These are phyloP conservation scores for Populus pruinosa DNA, from an alignment of 345 rosid genomes.

Conservation along the genomic window DNA sequence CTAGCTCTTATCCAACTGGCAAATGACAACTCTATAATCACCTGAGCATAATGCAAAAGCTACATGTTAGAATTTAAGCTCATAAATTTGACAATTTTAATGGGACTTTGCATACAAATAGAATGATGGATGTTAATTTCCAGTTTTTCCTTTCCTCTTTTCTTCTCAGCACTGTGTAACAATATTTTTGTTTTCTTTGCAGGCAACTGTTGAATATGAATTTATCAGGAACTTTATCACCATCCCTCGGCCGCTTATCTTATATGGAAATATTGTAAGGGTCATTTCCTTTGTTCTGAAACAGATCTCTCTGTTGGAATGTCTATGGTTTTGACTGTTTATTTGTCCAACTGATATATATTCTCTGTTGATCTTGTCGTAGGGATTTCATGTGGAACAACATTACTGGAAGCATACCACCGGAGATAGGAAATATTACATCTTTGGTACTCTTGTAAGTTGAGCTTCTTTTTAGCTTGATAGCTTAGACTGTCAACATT, in stretches of 20 bases:
- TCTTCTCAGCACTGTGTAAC: not conserved
- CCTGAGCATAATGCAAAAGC: not conserved
- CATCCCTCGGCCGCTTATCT: slow-evolving; percentile 69
- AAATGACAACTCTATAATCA: not conserved
- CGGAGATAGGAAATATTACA: slow-evolving; percentile 77
- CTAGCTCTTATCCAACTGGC: not conserved
- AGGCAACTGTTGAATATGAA: slow-evolving; percentile 80
- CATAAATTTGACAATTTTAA: not conserved
- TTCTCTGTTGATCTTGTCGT: slow-evolving; percentile 18
- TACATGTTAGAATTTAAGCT: not conserved
- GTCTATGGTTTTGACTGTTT: not conserved
- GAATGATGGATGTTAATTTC: not conserved
- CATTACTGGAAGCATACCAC: slow-evolving; percentile 75
- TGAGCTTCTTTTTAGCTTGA: slow-evolving; percentile 10
- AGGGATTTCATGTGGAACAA: slow-evolving; percentile 99
- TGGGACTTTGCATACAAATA: not conserved
- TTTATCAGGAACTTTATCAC: slow-evolving; percentile 76
- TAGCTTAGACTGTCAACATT: not conserved
- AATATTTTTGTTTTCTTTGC: slow-evolving; percentile 20
- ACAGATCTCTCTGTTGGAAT: not conserved
- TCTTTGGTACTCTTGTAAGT: slow-evolving; percentile 84
- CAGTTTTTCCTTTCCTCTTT: not conserved
- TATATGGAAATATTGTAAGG: slow-evolving; percentile 63
- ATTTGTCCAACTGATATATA: slow-evolving; percentile 8
- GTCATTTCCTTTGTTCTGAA: slow-evolving; percentile 3